phyloP scores from a whole-genome alignment of 1,284 basidiomycete genomes.

The Somion occarium region DNA sequence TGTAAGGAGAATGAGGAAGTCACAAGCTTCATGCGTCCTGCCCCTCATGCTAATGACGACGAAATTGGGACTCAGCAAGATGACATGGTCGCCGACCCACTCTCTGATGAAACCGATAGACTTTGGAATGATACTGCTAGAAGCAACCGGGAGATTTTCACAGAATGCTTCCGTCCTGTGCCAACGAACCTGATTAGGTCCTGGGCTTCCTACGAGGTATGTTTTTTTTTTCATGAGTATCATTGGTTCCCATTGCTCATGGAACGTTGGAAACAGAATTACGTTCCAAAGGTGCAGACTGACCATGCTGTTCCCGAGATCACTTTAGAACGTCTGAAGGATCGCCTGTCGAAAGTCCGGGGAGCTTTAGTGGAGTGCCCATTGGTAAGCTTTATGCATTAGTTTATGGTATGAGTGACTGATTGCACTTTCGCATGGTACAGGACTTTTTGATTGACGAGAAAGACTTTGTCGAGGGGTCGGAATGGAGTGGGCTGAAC shows the following conservation, averaged over 20 bases:
- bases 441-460: slow-evolving; percentile 83
- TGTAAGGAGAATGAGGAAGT: slow-evolving; percentile 35
- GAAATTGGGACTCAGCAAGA: slow-evolving; percentile 61
- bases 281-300: slow-evolving; percentile 70
- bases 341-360: slow-evolving; percentile 63
- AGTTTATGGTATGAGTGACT: not conserved
- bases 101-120: slow-evolving; percentile 54
- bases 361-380: slow-evolving; percentile 77
- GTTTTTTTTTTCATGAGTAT: slow-evolving; percentile 19
- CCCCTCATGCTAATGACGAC: slow-evolving; percentile 65
- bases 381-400: slow-evolving; percentile 43
- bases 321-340: slow-evolving; percentile 65
- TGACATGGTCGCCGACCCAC: slow-evolving; percentile 72
- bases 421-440: not conserved
- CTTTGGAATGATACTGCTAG: slow-evolving; percentile 74
- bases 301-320: slow-evolving; percentile 78
- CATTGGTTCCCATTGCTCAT: slow-evolving; percentile 1
- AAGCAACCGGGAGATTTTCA: slow-evolving; percentile 77
- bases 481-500: slow-evolving; percentile 71
- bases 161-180: slow-evolving; percentile 78
- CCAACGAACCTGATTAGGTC: slow-evolving; percentile 77
- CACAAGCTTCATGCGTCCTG: slow-evolving; percentile 74
- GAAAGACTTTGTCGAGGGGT: slow-evolving; percentile 62
- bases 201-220: slow-evolving; percentile 76
- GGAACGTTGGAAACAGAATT: slow-evolving; percentile 41